phyloP scores from a whole-genome alignment of 208 protist species.

The Leishmania mexicana region DNA sequence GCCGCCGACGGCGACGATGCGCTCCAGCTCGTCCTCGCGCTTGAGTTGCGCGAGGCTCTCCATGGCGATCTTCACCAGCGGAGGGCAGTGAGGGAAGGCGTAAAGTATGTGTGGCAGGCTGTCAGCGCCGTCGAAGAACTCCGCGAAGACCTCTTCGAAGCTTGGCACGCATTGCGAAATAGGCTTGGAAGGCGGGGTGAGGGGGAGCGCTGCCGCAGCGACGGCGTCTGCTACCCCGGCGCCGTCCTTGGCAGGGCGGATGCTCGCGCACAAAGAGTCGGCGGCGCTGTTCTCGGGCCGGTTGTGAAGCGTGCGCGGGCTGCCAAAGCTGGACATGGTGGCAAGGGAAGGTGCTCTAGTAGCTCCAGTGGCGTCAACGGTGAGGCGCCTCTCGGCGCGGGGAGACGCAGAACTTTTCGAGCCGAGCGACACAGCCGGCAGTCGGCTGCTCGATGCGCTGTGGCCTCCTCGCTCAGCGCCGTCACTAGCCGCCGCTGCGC shows the following conservation, averaged over 20 bases:
- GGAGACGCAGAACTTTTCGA: neutral
- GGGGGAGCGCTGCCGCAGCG: conserved; percentile 7
- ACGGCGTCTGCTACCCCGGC: neutral
- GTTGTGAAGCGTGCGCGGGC: too few relatives aligned
- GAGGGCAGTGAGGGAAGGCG: conserved; percentile 65
- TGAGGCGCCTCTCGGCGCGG: neutral
- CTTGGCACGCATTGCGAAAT: conserved; percentile 43
- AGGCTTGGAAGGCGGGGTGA: conserved; percentile 13
- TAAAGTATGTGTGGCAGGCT: conserved; percentile 78
- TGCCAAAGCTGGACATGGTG: too few relatives aligned
- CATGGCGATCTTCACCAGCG: conserved; percentile 56
- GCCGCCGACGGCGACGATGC: conserved; percentile 48
- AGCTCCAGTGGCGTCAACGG: neutral
- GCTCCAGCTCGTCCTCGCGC: conserved; percentile 33
- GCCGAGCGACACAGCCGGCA: neutral
- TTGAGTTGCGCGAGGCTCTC: conserved; percentile 43
- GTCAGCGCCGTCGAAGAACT: conserved; percentile 70
- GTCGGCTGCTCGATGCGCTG: neutral
- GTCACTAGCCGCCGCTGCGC: neutral
- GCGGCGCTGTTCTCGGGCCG: neutral
- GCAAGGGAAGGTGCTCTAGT: neutral
- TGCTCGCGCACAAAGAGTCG: neutral
- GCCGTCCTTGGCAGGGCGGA: too few relatives aligned
- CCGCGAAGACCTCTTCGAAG: conserved; percentile 64
- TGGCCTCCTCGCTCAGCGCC: neutral